Conservation (phyloP, 345 rosid genomes). For the Durio zibethinus region DNA sequence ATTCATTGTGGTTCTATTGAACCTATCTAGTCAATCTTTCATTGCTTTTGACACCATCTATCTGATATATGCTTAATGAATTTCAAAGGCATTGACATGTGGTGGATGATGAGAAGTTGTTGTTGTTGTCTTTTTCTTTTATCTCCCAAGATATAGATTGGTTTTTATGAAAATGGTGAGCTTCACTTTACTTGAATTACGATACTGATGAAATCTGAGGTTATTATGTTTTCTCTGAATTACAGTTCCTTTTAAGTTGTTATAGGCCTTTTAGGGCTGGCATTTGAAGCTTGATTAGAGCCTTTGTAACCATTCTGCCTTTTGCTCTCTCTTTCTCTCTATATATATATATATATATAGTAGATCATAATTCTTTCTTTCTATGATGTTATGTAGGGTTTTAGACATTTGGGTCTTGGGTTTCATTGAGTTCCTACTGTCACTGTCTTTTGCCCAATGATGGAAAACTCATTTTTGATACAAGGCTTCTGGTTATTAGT, state of each 20-base stretch:
- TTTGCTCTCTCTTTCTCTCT: not conserved
- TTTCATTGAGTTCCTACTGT: not conserved
- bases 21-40: not conserved
- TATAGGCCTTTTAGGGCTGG: not conserved
- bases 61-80: not conserved
- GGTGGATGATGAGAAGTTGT: not conserved
- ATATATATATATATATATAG: not conserved
- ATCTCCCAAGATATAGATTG: not conserved
- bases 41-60: not conserved
- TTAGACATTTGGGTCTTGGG: not conserved
- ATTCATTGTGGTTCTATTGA: not conserved
- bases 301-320: not conserved
- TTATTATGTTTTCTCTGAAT: not conserved
- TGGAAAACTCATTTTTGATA: slow-evolving; percentile 12
- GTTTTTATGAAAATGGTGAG: not conserved
- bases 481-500: slow-evolving; percentile 12
- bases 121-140: not conserved
- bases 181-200: not conserved
- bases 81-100: not conserved
- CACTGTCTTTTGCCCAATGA: slow-evolving; percentile 18
- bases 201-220: not conserved
- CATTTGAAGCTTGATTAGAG: not conserved
- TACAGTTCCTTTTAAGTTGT: not conserved
- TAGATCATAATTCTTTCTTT: not conserved
- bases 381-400: not conserved